Evolutionary conservation across 2,329 filamentous ascomycete species (phyloP).

Genomic region (Stemphylium beticola): DNA sequence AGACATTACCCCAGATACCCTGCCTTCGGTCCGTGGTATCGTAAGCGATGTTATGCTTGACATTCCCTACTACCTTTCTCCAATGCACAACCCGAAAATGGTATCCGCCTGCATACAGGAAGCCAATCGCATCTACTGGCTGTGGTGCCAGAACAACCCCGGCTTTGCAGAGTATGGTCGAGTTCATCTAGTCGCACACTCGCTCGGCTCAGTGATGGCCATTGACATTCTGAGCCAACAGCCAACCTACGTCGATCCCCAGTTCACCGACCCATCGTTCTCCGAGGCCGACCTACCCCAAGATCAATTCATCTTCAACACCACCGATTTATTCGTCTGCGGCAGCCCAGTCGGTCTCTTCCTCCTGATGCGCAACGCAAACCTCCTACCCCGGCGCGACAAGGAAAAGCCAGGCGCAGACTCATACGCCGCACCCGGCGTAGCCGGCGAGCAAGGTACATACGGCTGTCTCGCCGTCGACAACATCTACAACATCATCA

Average conservation of each 20-base stretch:
- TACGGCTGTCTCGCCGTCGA: conserved; percentile 94
- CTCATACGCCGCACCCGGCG: conserved; percentile 55
- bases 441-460: conserved; percentile 78
- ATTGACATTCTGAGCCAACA: conserved; percentile 89
- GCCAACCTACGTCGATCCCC: conserved; percentile 70
- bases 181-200: conserved; percentile 92
- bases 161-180: conserved; percentile 80
- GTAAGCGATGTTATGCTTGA: conserved; percentile 99
- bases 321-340: conserved; percentile 83
- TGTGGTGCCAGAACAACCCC: conserved; percentile 95
- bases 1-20: conserved; percentile 89
- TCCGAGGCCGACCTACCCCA: conserved; percentile 57
- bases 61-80: conserved; percentile 96
- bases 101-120: conserved; percentile 85
- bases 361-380: conserved; percentile 76
- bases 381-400: conserved; percentile 76
- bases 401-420: conserved; percentile 78
- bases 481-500: conserved; percentile 94
- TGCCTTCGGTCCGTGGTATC: conserved; percentile 87
- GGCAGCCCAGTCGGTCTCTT: conserved; percentile 95
- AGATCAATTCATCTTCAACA: conserved; percentile 84
- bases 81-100: conserved; percentile 90
- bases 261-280: conserved; percentile 41
- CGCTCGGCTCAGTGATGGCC: conserved; percentile 92
- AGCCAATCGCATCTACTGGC: conserved; percentile 91